These are phyloP conservation scores for Artemisia argyi DNA, from an alignment of 129 eudicot species.

Conservation along the genomic window DNA sequence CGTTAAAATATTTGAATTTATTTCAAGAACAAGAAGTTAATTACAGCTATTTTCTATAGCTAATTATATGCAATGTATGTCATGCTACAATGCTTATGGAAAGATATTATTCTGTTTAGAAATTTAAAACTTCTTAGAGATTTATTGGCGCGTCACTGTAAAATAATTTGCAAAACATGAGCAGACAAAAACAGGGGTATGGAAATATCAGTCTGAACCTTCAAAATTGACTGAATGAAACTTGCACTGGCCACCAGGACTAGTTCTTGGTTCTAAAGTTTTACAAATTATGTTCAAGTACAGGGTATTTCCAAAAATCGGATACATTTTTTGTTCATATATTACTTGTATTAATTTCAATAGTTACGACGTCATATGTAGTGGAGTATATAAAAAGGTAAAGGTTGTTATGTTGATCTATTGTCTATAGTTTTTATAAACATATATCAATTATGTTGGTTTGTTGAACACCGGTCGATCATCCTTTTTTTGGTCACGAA, in stretches of 20 bases:
- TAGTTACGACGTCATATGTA: no score
- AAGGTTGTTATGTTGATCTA: no score
- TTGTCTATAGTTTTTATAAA: no score
- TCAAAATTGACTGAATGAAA: neutral
- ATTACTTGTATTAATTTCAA: no score
- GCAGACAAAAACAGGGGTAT: conserved; percentile 1
- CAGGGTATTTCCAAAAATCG: neutral
- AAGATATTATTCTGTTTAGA: neutral
- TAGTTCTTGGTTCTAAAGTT: neutral
- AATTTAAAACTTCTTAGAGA: neutral
- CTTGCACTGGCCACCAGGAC: neutral
- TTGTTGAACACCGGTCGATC: neutral
- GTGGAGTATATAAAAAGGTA: no score
- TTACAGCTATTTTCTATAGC: neutral
- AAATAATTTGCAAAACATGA: neutral
- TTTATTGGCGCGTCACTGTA: neutral
- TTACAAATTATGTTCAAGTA: neutral
- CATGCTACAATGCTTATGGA: neutral
- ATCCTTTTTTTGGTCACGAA: neutral
- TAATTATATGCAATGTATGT: neutral
- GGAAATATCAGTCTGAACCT: neutral
- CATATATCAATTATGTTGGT: no score
- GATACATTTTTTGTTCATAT: no score
- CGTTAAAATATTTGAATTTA: neutral
- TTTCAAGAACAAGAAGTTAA: neutral